Evolutionary conservation across 352 stramenopile species (phyloP).

Genomic region (Pythium plurisporium): DNA sequence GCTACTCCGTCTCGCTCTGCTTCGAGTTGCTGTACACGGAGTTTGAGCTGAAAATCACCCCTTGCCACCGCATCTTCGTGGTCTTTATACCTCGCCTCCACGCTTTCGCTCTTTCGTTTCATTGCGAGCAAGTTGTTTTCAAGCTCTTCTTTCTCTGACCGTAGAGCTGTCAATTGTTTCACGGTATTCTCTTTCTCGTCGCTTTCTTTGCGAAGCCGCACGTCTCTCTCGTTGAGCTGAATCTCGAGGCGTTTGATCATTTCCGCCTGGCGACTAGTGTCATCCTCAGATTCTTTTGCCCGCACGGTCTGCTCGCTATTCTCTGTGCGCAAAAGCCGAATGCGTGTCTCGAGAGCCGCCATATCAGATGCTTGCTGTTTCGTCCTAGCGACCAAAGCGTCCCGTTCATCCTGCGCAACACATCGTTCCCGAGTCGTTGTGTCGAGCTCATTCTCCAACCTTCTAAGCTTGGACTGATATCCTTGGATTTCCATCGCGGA

Average conservation of each 20-base stretch:
- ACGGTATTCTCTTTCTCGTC: slow-evolving; percentile 19
- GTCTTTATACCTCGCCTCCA: slow-evolving; percentile 20
- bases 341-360: slow-evolving; percentile 20
- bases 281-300: slow-evolving; percentile 25
- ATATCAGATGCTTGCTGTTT: slow-evolving; percentile 24
- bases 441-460: slow-evolving; percentile 32
- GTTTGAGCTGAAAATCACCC: slow-evolving; percentile 23
- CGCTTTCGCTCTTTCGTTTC: slow-evolving; percentile 19
- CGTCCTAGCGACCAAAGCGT: slow-evolving; percentile 18
- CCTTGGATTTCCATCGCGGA: slow-evolving; percentile 25
- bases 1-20: slow-evolving; percentile 16
- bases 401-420: slow-evolving; percentile 24
- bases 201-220: slow-evolving; percentile 3
- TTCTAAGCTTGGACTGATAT: slow-evolving; percentile 27
- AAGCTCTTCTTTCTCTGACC: slow-evolving; percentile 19
- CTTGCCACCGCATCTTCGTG: slow-evolving; percentile 12
- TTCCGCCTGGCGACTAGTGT: slow-evolving; percentile 10
- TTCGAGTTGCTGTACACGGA: slow-evolving; percentile 27
- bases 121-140: slow-evolving; percentile 1
- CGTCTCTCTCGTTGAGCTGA: slow-evolving; percentile 19
- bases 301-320: slow-evolving; percentile 24
- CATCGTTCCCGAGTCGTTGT: slow-evolving; percentile 21
- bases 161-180: slow-evolving; percentile 11
- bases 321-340: slow-evolving; percentile 28
- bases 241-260: slow-evolving; percentile 20